phyloP scores from a whole-genome alignment of 306 rosid genomes.

The Alnus rubra region DNA sequence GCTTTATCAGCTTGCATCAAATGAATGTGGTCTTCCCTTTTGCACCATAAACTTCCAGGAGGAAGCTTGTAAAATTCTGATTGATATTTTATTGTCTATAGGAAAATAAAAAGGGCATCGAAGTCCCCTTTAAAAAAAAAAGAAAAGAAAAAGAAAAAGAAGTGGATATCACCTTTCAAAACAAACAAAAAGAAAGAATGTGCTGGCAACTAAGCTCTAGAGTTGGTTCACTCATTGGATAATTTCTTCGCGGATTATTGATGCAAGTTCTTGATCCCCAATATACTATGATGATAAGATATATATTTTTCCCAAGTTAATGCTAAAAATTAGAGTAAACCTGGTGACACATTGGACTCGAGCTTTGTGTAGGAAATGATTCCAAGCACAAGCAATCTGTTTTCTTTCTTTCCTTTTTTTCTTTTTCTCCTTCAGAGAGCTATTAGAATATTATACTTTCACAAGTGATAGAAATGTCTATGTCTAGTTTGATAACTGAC shows the following conservation, averaged over 20 bases:
- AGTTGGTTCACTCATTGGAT: not conserved
- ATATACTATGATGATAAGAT: not conserved
- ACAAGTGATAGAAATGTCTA: not conserved
- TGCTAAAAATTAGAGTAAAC: not conserved
- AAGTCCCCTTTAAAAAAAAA: not conserved
- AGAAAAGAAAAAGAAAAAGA: not conserved
- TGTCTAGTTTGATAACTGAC: not conserved
- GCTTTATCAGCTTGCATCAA: too few relatives aligned
- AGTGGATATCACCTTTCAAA: not conserved
- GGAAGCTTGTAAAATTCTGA: not conserved
- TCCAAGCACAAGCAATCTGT: not conserved
- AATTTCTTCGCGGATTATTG: not conserved
- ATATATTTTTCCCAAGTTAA: not conserved
- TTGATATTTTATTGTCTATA: not conserved
- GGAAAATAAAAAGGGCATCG: not conserved
- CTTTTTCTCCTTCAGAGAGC: not conserved
- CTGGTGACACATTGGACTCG: not conserved
- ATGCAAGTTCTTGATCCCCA: not conserved
- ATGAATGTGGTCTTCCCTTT: too few relatives aligned
- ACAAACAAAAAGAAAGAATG: not conserved
- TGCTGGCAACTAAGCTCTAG: not conserved
- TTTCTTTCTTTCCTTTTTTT: not conserved
- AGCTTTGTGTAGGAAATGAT: not conserved
- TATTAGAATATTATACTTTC: not conserved
- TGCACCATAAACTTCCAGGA: not conserved